Percentiles rank a stretch among this genome's conserved stretches.
Conservation (phyloP, 2,329 filamentous ascomycete species). For the Ophiosphaerella narmari region DNA sequence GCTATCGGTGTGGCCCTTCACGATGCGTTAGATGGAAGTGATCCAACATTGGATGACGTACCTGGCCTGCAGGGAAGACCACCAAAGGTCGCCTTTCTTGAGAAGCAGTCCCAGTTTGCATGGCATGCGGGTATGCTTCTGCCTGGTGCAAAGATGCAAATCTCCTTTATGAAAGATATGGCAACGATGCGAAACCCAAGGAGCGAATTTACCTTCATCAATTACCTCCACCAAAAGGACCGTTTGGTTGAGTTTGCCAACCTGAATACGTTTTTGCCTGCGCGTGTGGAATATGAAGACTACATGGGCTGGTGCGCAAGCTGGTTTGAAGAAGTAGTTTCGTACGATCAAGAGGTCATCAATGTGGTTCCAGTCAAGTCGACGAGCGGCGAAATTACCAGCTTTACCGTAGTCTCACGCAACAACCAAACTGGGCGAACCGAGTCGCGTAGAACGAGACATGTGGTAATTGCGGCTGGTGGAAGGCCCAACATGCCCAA, state of each 20-base stretch:
- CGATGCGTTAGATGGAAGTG: slow-evolving; percentile 62
- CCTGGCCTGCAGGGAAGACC: slow-evolving; percentile 43
- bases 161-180: slow-evolving; percentile 95
- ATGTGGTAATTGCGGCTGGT: slow-evolving; percentile 72
- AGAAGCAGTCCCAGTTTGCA: slow-evolving; percentile 80
- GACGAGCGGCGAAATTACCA: slow-evolving; percentile 59
- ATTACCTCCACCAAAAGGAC: slow-evolving; percentile 82
- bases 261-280: slow-evolving; percentile 83
- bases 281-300: slow-evolving; percentile 88
- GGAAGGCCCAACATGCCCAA: slow-evolving; percentile 72
- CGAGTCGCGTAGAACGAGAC: slow-evolving; percentile 62
- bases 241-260: slow-evolving; percentile 92
- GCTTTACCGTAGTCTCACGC: slow-evolving; percentile 70
- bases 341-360: slow-evolving; percentile 78
- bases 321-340: slow-evolving; percentile 73
- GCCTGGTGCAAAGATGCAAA: slow-evolving; percentile 94
- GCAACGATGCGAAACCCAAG: slow-evolving; percentile 85
- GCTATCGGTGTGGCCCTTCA: slow-evolving; percentile 88
- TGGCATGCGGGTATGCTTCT: slow-evolving; percentile 98
- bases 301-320: slow-evolving; percentile 92
- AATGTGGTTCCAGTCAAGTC: slow-evolving; percentile 67
- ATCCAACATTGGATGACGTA: slow-evolving; percentile 36
- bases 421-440: slow-evolving; percentile 62
- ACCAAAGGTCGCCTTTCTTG: slow-evolving; percentile 83
- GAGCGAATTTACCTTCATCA: slow-evolving; percentile 92